Base-by-base conservation (phyloP, 179 eudicot genomes). In the Actinidia chinensis region DNA sequence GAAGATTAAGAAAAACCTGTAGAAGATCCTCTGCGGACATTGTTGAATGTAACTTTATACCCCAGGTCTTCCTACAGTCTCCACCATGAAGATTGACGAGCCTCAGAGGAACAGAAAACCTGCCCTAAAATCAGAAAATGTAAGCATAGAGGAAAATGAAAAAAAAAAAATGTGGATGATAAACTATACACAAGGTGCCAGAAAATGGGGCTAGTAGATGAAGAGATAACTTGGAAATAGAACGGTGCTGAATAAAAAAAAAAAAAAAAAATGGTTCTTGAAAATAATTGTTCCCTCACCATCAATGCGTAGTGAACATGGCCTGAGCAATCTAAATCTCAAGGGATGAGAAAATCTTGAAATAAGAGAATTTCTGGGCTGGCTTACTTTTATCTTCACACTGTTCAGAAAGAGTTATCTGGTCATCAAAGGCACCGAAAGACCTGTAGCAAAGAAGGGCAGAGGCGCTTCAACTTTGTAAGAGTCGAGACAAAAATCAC, bases 21-120 rank as follows among this genome's bases (percentile, higher is more conserved):
- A 90, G 89, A 83, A 96, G 89, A 73, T 85, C 94, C 73, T 86
- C 90, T 8, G 88, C 73, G 23, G 91, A 88, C 44, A 87, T 81
- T 22, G 99, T 84, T 70, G 59, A 82, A 58, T 85, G 86, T 76
- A 96, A 85, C 84, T 92, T 89, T 50, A 74, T 65, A 46, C 92
- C 97, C 99, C 98, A 93, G 5, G 83, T 77, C 66, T 78, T 85
- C 84, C 97, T 83, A 70, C 67, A 69, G 74, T 79, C 63, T 93
- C 97, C n/a, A 87, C 98, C 98, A 95, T 79, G 85, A 76, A 78
- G 98, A 83, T 74, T 84, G 87, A 80, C 93, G 86, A 54, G 90
- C 97, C 83, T 91, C 92, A n/a, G 88, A 48, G 20, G 97, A 93
- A 71, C 93, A 82, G 76, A 86, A 82, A 80, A 72, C 93, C 98